These are phyloP conservation scores for Mortierella hygrophila DNA, from an alignment of 192 early-diverging fungal species.

Conservation along the genomic window DNA sequence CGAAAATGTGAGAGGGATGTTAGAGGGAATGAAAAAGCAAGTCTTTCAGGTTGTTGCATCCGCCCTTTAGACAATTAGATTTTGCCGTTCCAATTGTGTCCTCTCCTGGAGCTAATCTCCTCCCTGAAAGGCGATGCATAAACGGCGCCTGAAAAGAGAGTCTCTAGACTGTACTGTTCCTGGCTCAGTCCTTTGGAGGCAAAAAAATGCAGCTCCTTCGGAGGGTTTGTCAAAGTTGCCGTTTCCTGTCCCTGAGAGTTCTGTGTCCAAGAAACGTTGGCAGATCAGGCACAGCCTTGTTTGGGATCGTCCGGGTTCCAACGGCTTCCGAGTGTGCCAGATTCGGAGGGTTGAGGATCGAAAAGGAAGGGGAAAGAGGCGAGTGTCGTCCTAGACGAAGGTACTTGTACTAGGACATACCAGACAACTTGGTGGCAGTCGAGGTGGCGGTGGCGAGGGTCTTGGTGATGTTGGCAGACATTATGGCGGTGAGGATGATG, in stretches of 20 bases:
- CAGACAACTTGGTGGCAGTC: slow-evolving; percentile 49
- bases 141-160: neutral
- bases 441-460: slow-evolving; percentile 31
- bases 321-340: neutral
- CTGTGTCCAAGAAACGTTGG: neutral
- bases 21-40: neutral
- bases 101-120: neutral
- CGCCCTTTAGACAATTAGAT: neutral
- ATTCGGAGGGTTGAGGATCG: neutral
- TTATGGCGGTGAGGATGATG: slow-evolving; percentile 13
- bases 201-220: neutral
- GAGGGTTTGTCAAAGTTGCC: neutral
- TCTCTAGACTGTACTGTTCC: neutral
- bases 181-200: neutral
- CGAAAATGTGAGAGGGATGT: neutral
- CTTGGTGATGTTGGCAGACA: slow-evolving; percentile 51
- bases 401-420: slow-evolving; percentile 10
- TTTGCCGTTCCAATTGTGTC: neutral
- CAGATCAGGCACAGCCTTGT: neutral
- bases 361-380: neutral
- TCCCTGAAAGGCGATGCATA: neutral
- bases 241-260: neutral
- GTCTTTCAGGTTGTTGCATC: neutral
- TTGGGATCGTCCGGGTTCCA: neutral
- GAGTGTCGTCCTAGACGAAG: neutral